Evolutionary conservation across 2,329 filamentous ascomycete genomes (phyloP), one percentile per base, ranked within the genome.

Genomic region (Pseudocercospora eumusae): DNA sequence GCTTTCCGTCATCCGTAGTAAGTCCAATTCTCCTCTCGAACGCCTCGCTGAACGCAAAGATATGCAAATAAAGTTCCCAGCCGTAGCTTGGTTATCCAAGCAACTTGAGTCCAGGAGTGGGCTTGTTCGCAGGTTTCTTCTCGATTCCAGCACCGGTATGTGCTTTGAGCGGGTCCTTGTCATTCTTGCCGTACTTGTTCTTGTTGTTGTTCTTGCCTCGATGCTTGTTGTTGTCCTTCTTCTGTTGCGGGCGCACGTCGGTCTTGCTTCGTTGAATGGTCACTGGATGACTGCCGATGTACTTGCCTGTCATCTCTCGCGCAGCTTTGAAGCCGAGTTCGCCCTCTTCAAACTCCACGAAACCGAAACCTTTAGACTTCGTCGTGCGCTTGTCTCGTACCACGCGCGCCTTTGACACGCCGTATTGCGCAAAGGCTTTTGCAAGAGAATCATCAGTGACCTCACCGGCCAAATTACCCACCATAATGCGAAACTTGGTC

Each of bases 271-370:
- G 91, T 76, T 90, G 88, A 68, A 98, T 85, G 25, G 74, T 72
- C 44, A 76, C 91, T 0, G 95, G 95, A 76, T 98, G 95, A 75
- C 92, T 97, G 71, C 96, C 93, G 74, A 99, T 98, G 78, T 99
- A 99, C 80, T 99, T 98, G 70, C 93, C 93, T 73, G 97, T 91
- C 95, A 98, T 98, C 80, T 98, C 93, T 79, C 95, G 92, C 71
- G 92, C 93, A 1, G 95, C 93, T 71, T 91, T 87, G 82, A 99
- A 98, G 76, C 96, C 98, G 73, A 97, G 93, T 75, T 99, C 95
- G 28, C 92, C 91, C 74, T 97, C 91, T 71, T 88, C 89, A 79
- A 99, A 98, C 77, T 91, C 95, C 60, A 99, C 93, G 73, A 99
- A 99, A 2, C 95, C 95, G 74, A 91, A 99, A 0, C 93, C 95